A percentile compares a stretch with the other conserved stretches of the same genome.
Evolutionary conservation across 2,329 filamentous ascomycete species (phyloP).

Genomic region (Hyphodiscus sp.): DNA sequence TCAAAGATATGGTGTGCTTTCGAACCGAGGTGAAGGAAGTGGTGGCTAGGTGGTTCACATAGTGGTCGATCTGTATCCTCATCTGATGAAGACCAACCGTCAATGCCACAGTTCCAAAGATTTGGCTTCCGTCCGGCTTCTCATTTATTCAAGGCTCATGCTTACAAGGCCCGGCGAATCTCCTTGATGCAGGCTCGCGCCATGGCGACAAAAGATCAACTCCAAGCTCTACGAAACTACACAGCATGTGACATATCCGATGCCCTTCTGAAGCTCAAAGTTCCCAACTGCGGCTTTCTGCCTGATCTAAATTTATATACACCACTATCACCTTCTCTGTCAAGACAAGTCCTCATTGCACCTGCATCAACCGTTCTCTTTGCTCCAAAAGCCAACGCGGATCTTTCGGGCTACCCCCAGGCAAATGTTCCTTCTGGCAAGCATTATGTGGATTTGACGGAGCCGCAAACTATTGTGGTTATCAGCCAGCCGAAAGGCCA

Average conservation of each 20-base stretch:
- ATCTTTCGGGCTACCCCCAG: constrained; percentile 17
- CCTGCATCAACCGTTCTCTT: constrained; percentile 60
- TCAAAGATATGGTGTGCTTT: no score
- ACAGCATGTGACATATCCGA: constrained; percentile 60
- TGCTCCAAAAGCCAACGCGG: constrained; percentile 47
- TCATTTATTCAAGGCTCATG: background rate
- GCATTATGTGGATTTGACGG: constrained; percentile 63
- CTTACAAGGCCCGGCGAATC: background rate
- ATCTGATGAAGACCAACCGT: background rate
- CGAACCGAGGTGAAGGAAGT: no score
- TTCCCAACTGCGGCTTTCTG: constrained; percentile 60
- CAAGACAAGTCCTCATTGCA: constrained; percentile 25
- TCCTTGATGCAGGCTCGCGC: background rate
- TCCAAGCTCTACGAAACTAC: constrained; percentile 29
- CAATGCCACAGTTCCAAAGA: background rate
- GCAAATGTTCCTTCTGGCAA: constrained; percentile 49
- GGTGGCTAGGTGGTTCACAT: no score
- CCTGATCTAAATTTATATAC: constrained; percentile 43
- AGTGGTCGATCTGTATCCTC: background rate
- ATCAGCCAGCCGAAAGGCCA: constrained; percentile 60
- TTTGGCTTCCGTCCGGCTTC: background rate
- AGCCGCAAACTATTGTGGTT: constrained; percentile 55
- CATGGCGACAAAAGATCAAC: constrained; percentile 7
- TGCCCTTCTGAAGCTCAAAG: constrained; percentile 62
- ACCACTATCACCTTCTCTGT: constrained; percentile 16